Evolutionary conservation across 2,329 filamentous ascomycete genomes (phyloP).

Genomic region (Monilinia polystroma): DNA sequence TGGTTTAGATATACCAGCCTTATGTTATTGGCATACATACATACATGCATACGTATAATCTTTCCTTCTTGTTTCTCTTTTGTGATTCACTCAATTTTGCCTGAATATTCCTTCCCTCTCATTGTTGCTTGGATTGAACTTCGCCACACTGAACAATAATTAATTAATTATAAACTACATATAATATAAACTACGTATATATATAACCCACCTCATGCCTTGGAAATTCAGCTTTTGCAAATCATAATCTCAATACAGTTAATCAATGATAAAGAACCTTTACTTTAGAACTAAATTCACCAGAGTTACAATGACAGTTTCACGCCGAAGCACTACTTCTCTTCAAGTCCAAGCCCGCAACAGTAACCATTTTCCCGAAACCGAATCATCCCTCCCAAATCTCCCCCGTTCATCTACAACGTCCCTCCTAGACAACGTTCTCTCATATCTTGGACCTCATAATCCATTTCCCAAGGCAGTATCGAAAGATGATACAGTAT

Average conservation of each 20-base stretch:
- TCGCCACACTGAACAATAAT: neutral
- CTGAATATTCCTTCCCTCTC: neutral
- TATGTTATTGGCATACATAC: neutral
- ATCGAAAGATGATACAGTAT: slow-evolving; percentile 66
- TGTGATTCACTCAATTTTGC: neutral
- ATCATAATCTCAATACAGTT: neutral
- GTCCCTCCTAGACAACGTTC: slow-evolving; percentile 40
- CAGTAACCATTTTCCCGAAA: slow-evolving; percentile 25
- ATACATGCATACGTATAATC: neutral
- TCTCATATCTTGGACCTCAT: slow-evolving; percentile 51
- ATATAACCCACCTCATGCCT: neutral
- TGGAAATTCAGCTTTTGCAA: neutral
- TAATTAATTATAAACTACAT: no score
- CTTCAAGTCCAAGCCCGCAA: slow-evolving; percentile 19
- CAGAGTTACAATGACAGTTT: slow-evolving; percentile 3
- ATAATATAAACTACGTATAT: neutral
- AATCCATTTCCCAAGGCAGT: slow-evolving; percentile 62
- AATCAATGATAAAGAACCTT: neutral
- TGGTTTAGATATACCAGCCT: no score
- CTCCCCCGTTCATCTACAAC: slow-evolving; percentile 37
- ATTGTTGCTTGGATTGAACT: neutral
- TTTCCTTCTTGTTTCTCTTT: neutral
- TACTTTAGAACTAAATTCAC: neutral
- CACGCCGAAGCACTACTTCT: slow-evolving; percentile 15
- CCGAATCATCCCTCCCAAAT: slow-evolving; percentile 50